phyloP scores from a whole-genome alignment of 345 rosid genomes.

The Syzygium aqueum region DNA sequence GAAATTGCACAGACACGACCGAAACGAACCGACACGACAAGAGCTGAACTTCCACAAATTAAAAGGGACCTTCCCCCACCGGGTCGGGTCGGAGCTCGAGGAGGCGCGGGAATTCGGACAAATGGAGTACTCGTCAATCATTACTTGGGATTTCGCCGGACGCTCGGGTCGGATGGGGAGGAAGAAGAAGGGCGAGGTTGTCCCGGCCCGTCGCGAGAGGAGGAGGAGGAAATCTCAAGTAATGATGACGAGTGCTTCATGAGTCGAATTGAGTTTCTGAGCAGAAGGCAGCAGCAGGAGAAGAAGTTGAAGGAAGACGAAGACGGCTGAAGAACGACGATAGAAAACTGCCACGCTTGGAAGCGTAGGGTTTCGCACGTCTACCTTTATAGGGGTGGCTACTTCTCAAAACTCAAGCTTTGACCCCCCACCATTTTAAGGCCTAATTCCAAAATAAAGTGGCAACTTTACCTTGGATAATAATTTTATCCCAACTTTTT shows the following conservation, averaged over 20 bases:
- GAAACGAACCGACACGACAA: not conserved
- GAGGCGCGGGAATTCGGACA: not conserved
- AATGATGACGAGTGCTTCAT: slow-evolving; percentile 3
- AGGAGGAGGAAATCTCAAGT: not conserved
- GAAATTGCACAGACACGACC: not conserved
- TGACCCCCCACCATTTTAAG: too few species aligned
- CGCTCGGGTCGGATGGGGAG: not conserved
- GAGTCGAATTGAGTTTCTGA: not conserved
- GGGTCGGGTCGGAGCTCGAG: not conserved
- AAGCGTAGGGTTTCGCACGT: not conserved
- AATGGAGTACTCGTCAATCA: slow-evolving; percentile 5
- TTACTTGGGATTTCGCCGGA: not conserved
- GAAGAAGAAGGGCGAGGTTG: not conserved
- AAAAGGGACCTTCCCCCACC: not conserved
- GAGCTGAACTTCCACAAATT: not conserved
- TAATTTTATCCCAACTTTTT: too few species aligned
- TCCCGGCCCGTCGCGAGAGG: not conserved
- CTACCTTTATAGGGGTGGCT: not conserved
- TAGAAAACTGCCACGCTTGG: not conserved
- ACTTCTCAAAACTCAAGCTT: too few species aligned
- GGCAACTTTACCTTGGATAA: too few species aligned
- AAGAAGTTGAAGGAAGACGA: not conserved
- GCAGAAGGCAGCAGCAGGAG: not conserved
- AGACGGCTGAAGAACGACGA: not conserved
- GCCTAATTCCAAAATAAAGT: too few species aligned